Percentiles rank a stretch among this genome's conserved stretches.
Conservation (phyloP, 805 yeast species). For the Suhomyces sp. region DNA sequence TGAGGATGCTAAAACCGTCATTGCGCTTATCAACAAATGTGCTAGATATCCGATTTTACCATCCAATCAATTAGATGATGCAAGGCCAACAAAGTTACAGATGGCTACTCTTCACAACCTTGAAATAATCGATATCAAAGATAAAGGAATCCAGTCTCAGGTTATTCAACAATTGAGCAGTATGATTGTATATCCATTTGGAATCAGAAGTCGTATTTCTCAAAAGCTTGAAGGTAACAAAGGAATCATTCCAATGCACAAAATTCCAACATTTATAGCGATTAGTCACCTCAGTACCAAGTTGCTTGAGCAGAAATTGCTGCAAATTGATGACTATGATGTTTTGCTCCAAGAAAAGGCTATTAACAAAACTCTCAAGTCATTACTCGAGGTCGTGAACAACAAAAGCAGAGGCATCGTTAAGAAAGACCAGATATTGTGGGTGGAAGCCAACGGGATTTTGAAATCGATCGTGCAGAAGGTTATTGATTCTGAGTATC, state of each 20-base stretch:
- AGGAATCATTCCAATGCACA: constrained; percentile 26
- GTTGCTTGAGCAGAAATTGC: constrained; percentile 39
- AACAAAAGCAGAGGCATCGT: constrained; percentile 38
- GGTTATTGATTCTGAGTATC: constrained; percentile 19
- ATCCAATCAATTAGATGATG: constrained; percentile 50
- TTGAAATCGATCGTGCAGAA: constrained; percentile 34
- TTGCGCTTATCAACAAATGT: constrained; percentile 60
- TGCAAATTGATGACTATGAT: constrained; percentile 22
- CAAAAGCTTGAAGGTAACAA: constrained; percentile 45
- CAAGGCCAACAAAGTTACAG: constrained; percentile 60
- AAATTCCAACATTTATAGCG: constrained; percentile 64
- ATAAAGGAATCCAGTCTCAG: constrained; percentile 37
- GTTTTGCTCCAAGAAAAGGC: constrained; percentile 44
- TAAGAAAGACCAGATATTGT: constrained; percentile 36
- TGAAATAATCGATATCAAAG: constrained; percentile 24
- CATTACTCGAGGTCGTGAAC: constrained; percentile 52
- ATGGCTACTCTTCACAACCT: constrained; percentile 52
- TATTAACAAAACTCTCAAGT: constrained; percentile 43
- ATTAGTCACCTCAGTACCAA: constrained; percentile 49
- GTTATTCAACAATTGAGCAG: constrained; percentile 54
- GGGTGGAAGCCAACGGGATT: constrained; percentile 51
- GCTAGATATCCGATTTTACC: constrained; percentile 74
- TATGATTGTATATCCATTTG: constrained; percentile 58
- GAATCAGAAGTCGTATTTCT: constrained; percentile 54
- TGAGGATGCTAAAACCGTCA: constrained; percentile 45